Percentiles rank a stretch among this genome's conserved stretches.
Evolutionary conservation across 192 early-diverging fungal species (phyloP).

Genomic region (Coemansia sp.): DNA sequence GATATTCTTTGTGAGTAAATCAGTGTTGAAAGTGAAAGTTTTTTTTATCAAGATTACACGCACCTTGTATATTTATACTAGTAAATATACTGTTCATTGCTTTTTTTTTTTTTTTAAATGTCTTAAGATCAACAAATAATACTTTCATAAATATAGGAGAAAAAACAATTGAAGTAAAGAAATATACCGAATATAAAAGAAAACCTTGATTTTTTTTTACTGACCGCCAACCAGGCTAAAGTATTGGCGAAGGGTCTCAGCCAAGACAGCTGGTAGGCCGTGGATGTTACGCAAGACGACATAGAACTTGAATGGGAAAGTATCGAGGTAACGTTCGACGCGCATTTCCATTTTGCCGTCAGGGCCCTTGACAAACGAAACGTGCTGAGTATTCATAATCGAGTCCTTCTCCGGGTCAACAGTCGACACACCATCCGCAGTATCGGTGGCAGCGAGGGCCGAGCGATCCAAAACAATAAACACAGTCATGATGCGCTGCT

Average conservation of each 20-base stretch:
- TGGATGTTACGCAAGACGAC: slow-evolving; percentile 89
- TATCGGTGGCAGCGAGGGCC: slow-evolving; percentile 20
- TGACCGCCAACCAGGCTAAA: slow-evolving; percentile 79
- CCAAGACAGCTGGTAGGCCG: slow-evolving; percentile 81
- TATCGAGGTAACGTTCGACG: slow-evolving; percentile 87
- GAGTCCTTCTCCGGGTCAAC: slow-evolving; percentile 60
- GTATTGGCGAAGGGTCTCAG: slow-evolving; percentile 96
- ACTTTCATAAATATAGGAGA: too few relatives aligned
- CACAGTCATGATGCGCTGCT: slow-evolving; percentile 89
- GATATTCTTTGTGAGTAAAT: too few relatives aligned
- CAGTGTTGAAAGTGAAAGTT: too few relatives aligned
- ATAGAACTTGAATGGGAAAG: slow-evolving; percentile 99
- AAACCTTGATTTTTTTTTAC: too few relatives aligned
- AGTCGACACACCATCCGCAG: background rate
- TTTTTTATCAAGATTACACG: too few relatives aligned
- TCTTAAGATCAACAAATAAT: too few relatives aligned
- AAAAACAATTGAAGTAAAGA: too few relatives aligned
- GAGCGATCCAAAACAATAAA: slow-evolving; percentile 91
- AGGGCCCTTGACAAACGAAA: slow-evolving; percentile 69
- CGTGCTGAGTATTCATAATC: slow-evolving; percentile 89
- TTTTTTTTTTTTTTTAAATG: too few relatives aligned
- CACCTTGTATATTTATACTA: too few relatives aligned
- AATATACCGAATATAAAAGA: too few relatives aligned
- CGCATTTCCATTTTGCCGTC: slow-evolving; percentile 67
- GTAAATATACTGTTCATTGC: too few relatives aligned